Evolutionary conservation across 208 protist genomes (phyloP).

Genomic region (Angomonas deanei): DNA sequence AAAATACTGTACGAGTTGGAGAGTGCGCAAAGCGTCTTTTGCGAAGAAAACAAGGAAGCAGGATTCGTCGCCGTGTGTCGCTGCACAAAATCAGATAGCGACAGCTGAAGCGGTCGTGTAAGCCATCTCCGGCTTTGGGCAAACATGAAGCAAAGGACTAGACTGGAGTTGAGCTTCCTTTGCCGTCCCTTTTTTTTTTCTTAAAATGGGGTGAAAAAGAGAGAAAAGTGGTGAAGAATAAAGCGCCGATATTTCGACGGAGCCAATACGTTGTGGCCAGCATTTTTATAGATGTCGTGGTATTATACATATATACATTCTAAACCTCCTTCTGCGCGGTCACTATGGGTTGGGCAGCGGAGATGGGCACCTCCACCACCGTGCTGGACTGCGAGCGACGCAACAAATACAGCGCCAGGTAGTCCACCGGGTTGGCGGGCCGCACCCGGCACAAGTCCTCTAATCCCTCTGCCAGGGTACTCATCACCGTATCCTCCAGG

Average conservation of each 20-base stretch:
- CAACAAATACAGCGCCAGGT: conserved; percentile 85
- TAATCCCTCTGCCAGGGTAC: conserved; percentile 76
- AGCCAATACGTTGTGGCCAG: too few species aligned
- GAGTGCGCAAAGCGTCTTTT: background rate
- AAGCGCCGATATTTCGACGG: background rate
- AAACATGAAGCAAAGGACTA: background rate
- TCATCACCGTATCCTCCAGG: conserved; percentile 85
- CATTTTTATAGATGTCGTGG: background rate
- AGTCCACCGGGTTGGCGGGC: conserved; percentile 91
- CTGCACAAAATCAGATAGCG: background rate
- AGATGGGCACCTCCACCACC: conserved; percentile 52
- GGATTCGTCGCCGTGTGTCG: background rate
- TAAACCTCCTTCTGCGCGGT: too few species aligned
- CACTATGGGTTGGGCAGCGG: background rate
- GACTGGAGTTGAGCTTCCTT: too few species aligned
- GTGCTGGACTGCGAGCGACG: conserved; percentile 64
- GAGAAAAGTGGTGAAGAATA: background rate
- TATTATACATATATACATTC: background rate
- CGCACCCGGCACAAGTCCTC: conserved; percentile 81
- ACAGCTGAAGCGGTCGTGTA: too few species aligned
- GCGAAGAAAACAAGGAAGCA: background rate
- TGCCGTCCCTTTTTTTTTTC: too few species aligned
- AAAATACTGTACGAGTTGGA: conserved; percentile 60
- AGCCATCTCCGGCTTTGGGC: too few species aligned
- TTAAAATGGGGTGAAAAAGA: background rate